Evolutionary conservation across 495 filamentous ascomycete species (phyloP).

Genomic region (Rhypophila decipiens): DNA sequence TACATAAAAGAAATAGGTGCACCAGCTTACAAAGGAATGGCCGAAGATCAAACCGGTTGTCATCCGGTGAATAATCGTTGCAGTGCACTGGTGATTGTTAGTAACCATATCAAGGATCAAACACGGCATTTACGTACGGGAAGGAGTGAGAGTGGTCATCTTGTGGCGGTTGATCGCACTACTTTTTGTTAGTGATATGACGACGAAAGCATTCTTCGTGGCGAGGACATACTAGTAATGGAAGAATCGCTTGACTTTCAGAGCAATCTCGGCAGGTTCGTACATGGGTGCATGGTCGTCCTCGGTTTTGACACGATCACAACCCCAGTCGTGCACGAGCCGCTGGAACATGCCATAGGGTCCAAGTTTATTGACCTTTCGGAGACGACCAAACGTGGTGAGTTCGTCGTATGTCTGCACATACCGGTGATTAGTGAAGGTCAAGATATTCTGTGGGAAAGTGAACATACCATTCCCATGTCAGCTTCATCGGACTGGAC

Average conservation of each 20-base stretch:
- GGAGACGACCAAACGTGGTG: constrained; percentile 33
- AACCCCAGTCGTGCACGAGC: constrained; percentile 65
- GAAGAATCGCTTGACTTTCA: constrained; percentile 67
- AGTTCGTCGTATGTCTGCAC: constrained; percentile 13
- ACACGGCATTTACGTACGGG: no score
- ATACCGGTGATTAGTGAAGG: constrained; percentile 3
- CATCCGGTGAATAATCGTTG: constrained; percentile 26
- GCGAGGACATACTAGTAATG: constrained; percentile 52
- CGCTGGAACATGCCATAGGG: constrained; percentile 65
- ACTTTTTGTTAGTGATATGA: neutral
- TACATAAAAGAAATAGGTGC: neutral
- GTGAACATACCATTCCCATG: constrained; percentile 37
- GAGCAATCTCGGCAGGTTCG: constrained; percentile 33
- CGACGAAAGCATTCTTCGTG: neutral
- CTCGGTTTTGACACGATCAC: constrained; percentile 26
- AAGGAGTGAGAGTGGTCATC: constrained; percentile 59
- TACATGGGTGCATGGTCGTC: constrained; percentile 27
- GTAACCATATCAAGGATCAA: no score
- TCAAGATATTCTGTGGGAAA: neutral
- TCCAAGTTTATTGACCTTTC: constrained; percentile 68
- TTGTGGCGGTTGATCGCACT: constrained; percentile 52
- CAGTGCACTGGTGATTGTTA: no score
- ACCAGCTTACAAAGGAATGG: constrained; percentile 60
- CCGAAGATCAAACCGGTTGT: constrained; percentile 54
- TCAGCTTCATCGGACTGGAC: constrained; percentile 66